Evolutionary conservation across 2,329 filamentous ascomycete species (phyloP).

Genomic region (Penicillium freii): DNA sequence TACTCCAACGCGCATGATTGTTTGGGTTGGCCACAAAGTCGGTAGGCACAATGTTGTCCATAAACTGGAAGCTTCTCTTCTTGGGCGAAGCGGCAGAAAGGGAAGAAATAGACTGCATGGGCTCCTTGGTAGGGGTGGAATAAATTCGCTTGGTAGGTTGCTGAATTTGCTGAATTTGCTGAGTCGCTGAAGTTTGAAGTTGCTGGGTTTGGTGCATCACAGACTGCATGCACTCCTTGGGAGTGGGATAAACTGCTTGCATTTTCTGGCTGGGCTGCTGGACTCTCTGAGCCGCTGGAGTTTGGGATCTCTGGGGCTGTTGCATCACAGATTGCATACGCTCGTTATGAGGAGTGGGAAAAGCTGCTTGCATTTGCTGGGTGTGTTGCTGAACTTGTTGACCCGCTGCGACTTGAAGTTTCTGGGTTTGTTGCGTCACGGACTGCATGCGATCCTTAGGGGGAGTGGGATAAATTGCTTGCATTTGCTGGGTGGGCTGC

Average conservation of each 20-base stretch:
- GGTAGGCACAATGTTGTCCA: slow-evolving; percentile 14
- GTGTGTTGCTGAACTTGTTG: not conserved
- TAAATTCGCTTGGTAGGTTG: not conserved
- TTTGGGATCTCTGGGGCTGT: not conserved
- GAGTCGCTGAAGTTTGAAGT: not conserved
- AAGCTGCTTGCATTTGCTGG: not conserved
- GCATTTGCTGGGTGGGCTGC: not conserved
- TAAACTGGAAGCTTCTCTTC: slow-evolving; percentile 15
- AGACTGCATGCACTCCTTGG: not conserved
- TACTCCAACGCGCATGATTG: slow-evolving; percentile 24
- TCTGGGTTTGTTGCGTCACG: not conserved
- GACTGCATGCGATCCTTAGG: not conserved
- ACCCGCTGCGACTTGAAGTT: not conserved
- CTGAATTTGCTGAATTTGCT: not conserved
- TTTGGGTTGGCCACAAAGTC: slow-evolving; percentile 26
- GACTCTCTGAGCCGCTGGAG: not conserved
- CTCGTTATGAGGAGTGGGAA: not conserved
- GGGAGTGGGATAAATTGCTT: not conserved
- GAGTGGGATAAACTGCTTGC: not conserved
- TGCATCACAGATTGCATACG: not conserved
- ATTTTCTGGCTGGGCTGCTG: no score
- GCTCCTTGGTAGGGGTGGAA: not conserved
- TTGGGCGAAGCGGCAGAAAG: not conserved
- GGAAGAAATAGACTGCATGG: not conserved
- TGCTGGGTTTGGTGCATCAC: not conserved